Conservation (phyloP, 768 basidiomycete species). For the Strobilomyces echinocephalus region DNA sequence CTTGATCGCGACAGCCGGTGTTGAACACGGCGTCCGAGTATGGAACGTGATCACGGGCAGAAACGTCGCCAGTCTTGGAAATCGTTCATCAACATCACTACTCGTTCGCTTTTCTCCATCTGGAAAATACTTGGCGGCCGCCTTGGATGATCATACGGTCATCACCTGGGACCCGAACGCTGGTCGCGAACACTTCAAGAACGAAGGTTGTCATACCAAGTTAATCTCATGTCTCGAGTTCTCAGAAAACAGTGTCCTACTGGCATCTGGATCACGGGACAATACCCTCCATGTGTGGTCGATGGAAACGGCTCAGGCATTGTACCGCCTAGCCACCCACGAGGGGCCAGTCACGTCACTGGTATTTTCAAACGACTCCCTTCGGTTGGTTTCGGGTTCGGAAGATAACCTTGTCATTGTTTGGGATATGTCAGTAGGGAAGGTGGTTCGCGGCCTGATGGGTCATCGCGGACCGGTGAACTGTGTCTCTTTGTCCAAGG, state of each 20-base stretch:
- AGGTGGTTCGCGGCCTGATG: conserved; percentile 13
- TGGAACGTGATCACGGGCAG: conserved; percentile 19
- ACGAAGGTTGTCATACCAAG: conserved; percentile 9
- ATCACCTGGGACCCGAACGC: conserved; percentile 19
- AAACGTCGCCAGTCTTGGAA: conserved; percentile 20
- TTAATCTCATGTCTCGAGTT: conserved; percentile 19
- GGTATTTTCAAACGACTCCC: conserved; percentile 20
- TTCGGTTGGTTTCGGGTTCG: conserved; percentile 20
- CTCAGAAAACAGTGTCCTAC: conserved; percentile 6
- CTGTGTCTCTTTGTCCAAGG: conserved; percentile 18
- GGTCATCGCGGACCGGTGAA: conserved; percentile 17
- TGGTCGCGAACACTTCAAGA: conserved; percentile 15
- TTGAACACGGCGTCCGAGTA: conserved; percentile 15
- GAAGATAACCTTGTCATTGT: conserved; percentile 20
- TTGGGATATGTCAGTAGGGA: conserved; percentile 21
- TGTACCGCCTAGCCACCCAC: conserved; percentile 14
- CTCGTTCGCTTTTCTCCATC: conserved; percentile 20
- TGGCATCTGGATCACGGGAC: conserved; percentile 20
- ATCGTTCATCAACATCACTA: conserved; percentile 3
- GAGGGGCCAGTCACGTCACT: conserved; percentile 16
- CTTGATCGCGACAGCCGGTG: conserved; percentile 15
- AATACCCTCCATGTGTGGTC: conserved; percentile 23
- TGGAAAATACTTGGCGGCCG: conserved; percentile 17
- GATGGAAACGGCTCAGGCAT: conserved; percentile 4
- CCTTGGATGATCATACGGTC: conserved; percentile 15